Percentiles rank a stretch among this genome's conserved stretches.
These are phyloP conservation scores for Dorcoceras hygrometricum DNA, from an alignment of 257 asterid species.

Conservation along the genomic window DNA sequence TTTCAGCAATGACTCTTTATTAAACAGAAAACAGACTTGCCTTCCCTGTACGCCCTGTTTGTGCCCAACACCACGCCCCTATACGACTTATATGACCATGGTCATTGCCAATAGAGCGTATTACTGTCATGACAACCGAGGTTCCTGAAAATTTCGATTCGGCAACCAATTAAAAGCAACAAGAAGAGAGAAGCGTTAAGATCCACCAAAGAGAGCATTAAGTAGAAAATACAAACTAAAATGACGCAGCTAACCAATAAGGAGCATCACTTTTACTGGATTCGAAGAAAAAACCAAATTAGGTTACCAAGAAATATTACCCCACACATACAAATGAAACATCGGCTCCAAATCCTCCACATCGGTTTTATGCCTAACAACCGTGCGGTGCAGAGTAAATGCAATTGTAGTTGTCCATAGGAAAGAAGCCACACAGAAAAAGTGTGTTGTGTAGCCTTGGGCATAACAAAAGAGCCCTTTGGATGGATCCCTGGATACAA, in stretches of 20 bases:
- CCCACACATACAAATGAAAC: conserved; percentile 27
- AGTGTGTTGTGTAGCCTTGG: conserved; percentile 97
- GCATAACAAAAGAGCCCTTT: conserved; percentile 64
- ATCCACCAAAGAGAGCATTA: background rate
- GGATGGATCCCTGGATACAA: conserved; percentile 84
- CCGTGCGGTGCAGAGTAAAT: conserved; percentile 93
- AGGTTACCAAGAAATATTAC: conserved; percentile 23
- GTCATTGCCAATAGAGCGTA: conserved; percentile 82
- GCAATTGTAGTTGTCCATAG: conserved; percentile 97
- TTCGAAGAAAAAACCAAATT: background rate
- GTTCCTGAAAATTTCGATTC: conserved; percentile 55
- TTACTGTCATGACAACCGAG: conserved; percentile 80
- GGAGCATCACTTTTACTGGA: too few species aligned
- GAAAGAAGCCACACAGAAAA: conserved; percentile 96
- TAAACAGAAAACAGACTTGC: conserved; percentile 41
- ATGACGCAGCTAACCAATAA: background rate
- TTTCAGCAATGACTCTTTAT: conserved; percentile 9
- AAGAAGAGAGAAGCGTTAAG: conserved; percentile 2
- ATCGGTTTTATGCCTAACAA: conserved; percentile 95
- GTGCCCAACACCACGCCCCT: conserved; percentile 92
- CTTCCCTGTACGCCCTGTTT: conserved; percentile 86
- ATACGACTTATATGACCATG: conserved; percentile 75
- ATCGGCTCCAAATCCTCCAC: conserved; percentile 97
- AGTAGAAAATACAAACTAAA: background rate
- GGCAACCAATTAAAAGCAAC: conserved; percentile 20